phyloP scores from a whole-genome alignment of 2,329 filamentous ascomycete species.

The Colletotrichum paranaense region DNA sequence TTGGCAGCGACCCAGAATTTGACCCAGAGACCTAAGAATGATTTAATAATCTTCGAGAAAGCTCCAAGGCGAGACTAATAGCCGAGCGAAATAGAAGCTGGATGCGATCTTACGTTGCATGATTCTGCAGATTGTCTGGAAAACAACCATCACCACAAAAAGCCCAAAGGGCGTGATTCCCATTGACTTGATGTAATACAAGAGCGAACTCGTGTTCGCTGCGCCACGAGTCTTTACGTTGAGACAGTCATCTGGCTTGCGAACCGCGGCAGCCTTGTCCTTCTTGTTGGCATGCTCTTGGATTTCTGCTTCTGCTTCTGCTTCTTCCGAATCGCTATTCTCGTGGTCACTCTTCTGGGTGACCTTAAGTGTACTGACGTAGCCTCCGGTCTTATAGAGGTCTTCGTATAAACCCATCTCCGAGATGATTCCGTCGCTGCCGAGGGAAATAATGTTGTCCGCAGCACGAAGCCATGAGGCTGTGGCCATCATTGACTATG shows the following conservation, averaged over 20 bases:
- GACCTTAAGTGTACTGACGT: constrained; percentile 12
- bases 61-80: neutral
- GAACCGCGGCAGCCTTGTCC: rapidly evolving
- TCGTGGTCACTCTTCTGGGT: neutral
- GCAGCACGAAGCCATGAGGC: constrained; percentile 20
- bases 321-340: neutral
- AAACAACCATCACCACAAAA: constrained; percentile 5
- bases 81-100: neutral
- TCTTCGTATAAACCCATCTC: constrained; percentile 7
- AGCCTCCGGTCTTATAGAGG: constrained; percentile 7
- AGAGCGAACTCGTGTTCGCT: constrained; percentile 6
- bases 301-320: neutral
- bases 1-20: constrained; percentile 27
- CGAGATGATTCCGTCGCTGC: constrained; percentile 8
- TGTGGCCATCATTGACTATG: neutral
- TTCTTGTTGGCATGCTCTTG: neutral
- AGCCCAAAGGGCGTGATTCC: neutral
- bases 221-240: neutral
- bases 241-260: neutral
- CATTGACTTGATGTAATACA: constrained; percentile 27
- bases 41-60: neutral
- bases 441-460: constrained; percentile 12
- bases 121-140: constrained; percentile 13
- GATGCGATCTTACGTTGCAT: constrained; percentile 12
- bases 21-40: neutral